Base-by-base conservation (phyloP, 2,329 filamentous ascomycete species). In the Pseudogymnoascus sp. region DNA sequence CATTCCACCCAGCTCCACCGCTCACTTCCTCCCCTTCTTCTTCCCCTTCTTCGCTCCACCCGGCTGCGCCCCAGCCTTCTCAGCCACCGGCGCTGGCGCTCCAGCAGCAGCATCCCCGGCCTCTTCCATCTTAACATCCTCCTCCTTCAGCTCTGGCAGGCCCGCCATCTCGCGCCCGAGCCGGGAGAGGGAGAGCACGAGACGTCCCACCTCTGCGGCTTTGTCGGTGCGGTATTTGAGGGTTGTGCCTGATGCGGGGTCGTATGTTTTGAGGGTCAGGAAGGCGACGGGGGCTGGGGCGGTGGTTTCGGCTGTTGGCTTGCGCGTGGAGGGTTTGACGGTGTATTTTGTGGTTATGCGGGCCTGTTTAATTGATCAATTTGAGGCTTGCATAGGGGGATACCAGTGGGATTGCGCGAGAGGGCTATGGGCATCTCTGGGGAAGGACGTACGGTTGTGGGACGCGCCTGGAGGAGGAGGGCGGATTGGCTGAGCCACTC, bases 211-310 rank as follows among this genome's bases (percentile, higher is more conserved):
- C 76, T 97, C 93, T 18, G 90, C 90, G 18, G 89, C 90, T 76
- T 96, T 96, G 72, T 87, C 88, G 36, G 94, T 99, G 72, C 85
- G 83, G 79, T 97, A 97, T 77, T 97, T 96, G 65, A 99, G 81
- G 64, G 87, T 87, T 62, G 87, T 86, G 70, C 94, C 94, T 60
- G 86, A 88, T 41, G 78, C 78, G 0, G 94, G 89, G 73, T 97
- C 90, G 77, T 86, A 97, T 4, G 94, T 94, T 78, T 96, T 97
- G 64, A 99, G 78, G 3, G 86, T 87, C 59, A 99, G 86, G 61
- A 81, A 84, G 66, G 88, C 92, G 4, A 86, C 79, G 2, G 83
- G 77, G 61, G 81, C 79, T 4, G 75, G 61, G 54, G 72, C 65
- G 54, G 69, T 61, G 37, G 68, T 22, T 67, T 62, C 12, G 65